These are phyloP conservation scores for Pseudocercospora fuligena DNA, from an alignment of 2,329 filamentous ascomycete species.

Conservation along the genomic window DNA sequence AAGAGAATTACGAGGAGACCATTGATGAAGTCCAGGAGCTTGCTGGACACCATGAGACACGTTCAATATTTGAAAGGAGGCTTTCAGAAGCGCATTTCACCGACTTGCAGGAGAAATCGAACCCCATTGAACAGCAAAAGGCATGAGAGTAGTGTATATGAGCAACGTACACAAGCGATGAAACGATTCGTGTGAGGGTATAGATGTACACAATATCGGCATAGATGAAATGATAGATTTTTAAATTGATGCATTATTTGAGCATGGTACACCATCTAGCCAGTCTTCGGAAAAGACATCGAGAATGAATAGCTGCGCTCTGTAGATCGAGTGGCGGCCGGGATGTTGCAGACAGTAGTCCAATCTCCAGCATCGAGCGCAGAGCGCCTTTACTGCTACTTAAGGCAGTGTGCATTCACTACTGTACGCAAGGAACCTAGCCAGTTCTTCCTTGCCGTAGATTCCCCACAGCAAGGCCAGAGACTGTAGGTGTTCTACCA, in stretches of 20 bases:
- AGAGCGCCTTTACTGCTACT: too few relatives aligned
- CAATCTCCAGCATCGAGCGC: neutral
- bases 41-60: conserved; percentile 12
- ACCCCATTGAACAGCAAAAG: conserved; percentile 31
- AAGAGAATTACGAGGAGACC: conserved; percentile 18
- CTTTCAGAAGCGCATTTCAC: conserved; percentile 31
- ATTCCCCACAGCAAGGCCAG: too few relatives aligned
- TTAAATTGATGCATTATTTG: too few relatives aligned
- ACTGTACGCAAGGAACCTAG: too few relatives aligned
- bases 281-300: neutral
- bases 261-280: too few relatives aligned
- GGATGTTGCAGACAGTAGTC: neutral
- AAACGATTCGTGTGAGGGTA: neutral
- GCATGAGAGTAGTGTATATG: neutral
- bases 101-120: conserved; percentile 39
- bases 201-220: neutral
- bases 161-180: neutral
- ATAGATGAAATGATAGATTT: neutral
- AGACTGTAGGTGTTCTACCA: too few relatives aligned
- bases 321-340: neutral
- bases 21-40: conserved; percentile 21
- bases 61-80: conserved; percentile 16
- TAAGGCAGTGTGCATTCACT: too few relatives aligned
- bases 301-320: neutral
- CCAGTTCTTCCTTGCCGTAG: too few relatives aligned